Conservation (phyloP, 768 basidiomycete genomes). For the Phylloporus rhodoxanthus region DNA sequence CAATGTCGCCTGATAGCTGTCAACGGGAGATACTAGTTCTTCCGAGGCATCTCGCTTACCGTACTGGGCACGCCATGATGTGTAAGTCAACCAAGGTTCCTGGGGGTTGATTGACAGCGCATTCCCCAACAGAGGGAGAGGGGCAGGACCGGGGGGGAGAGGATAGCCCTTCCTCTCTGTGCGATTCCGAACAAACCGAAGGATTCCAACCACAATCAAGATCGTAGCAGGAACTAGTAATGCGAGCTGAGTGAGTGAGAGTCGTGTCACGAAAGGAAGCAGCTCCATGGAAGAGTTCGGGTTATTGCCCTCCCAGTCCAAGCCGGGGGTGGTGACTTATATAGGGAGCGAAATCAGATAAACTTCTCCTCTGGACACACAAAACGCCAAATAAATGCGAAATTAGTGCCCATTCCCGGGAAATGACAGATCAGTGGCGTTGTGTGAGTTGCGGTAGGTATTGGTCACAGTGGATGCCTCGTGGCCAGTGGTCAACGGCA, state of each 20-base stretch:
- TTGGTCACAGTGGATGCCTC: neutral
- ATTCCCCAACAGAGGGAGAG: constrained; percentile 3
- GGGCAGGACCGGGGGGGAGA: constrained; percentile 11
- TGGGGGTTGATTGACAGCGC: constrained; percentile 1
- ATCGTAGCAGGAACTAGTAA: neutral
- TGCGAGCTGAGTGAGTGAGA: neutral
- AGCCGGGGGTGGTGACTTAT: neutral
- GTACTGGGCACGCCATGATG: constrained; percentile 3
- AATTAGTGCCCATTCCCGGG: neutral
- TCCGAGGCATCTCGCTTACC: constrained; percentile 1
- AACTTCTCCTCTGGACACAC: neutral
- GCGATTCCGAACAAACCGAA: neutral
- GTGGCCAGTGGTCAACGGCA: neutral
- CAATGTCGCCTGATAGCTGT: constrained; percentile 33
- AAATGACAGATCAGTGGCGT: neutral
- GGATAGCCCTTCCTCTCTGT: neutral
- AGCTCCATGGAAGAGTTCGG: neutral
- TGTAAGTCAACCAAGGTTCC: constrained; percentile 9
- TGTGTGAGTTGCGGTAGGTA: neutral
- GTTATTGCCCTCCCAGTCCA: neutral
- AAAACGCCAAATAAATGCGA: neutral
- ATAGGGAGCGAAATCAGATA: neutral
- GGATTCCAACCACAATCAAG: neutral
- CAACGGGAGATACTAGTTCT: neutral
- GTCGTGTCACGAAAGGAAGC: neutral